These are phyloP conservation scores for Tausonia pullulans DNA, from an alignment of 1,284 basidiomycete species.

Conservation along the genomic window DNA sequence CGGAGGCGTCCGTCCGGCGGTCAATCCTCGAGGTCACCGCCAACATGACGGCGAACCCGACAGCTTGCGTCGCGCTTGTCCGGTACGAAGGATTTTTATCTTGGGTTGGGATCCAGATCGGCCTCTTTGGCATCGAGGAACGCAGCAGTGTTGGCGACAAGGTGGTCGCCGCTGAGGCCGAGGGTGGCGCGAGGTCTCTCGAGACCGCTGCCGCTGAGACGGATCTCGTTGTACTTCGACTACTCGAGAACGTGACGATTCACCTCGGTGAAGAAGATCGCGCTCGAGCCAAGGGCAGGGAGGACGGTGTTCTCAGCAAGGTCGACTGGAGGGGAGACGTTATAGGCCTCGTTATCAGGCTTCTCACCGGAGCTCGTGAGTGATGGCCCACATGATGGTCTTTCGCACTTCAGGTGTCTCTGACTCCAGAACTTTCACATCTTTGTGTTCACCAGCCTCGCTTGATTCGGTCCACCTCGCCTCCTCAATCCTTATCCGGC, in stretches of 20 bases:
- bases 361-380: background rate
- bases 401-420: background rate
- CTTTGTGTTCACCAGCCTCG: slow-evolving; percentile 4
- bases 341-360: background rate
- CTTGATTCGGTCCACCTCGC: slow-evolving; percentile 4
- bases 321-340: slow-evolving; percentile 12
- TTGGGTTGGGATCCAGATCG: slow-evolving; percentile 68
- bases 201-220: slow-evolving; percentile 37
- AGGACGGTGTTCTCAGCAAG: slow-evolving; percentile 30
- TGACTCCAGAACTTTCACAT: background rate
- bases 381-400: background rate
- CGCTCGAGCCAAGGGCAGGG: background rate
- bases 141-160: slow-evolving; percentile 4
- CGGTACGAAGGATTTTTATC: slow-evolving; percentile 55
- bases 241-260: slow-evolving; percentile 13
- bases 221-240: slow-evolving; percentile 32
- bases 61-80: slow-evolving; percentile 55
- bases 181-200: slow-evolving; percentile 1
- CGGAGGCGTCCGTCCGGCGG: slow-evolving; percentile 45
- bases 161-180: background rate
- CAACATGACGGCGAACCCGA: slow-evolving; percentile 53
- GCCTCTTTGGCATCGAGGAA: slow-evolving; percentile 17
- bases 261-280: slow-evolving; percentile 7
- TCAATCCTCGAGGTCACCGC: slow-evolving; percentile 61
- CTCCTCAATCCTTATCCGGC: slow-evolving; percentile 16